A percentile compares a stretch with the other conserved stretches of the same genome.
phyloP scores from a whole-genome alignment of 2,329 filamentous ascomycete species.

The Pseudopithomyces chartarum region DNA sequence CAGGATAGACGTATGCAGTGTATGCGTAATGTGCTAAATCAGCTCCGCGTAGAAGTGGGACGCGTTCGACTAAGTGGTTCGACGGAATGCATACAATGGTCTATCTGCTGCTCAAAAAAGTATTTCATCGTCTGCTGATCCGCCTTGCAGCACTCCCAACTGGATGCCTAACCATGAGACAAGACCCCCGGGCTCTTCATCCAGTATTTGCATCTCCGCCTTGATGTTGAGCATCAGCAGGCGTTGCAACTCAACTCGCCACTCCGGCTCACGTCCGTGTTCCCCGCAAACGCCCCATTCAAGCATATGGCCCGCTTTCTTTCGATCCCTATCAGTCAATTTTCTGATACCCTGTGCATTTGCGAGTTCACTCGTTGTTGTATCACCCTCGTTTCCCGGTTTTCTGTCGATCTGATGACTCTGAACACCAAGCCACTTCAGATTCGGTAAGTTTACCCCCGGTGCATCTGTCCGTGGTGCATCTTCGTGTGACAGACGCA shows the following conservation, averaged over 20 bases:
- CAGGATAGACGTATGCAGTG: constrained; percentile 17
- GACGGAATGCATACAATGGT: background rate
- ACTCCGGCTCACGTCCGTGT: constrained; percentile 43
- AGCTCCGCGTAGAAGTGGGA: constrained; percentile 6
- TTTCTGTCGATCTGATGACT: constrained; percentile 35
- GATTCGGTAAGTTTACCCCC: constrained; percentile 48
- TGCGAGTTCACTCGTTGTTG: constrained; percentile 12
- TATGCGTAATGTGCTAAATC: constrained; percentile 13
- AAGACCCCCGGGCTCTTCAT: constrained; percentile 46
- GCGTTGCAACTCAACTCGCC: constrained; percentile 65
- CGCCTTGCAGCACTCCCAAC: constrained; percentile 18
- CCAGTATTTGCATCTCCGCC: constrained; percentile 76
- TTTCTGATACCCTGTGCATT: constrained; percentile 51
- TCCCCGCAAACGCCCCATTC: constrained; percentile 44
- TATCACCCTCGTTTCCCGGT: constrained; percentile 17
- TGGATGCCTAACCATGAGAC: constrained; percentile 34
- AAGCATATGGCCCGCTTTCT: constrained; percentile 61
- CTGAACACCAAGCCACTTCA: constrained; percentile 70
- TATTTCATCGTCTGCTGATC: constrained; percentile 30
- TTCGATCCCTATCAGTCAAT: constrained; percentile 63
- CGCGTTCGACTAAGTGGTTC: background rate
- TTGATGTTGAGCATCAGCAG: constrained; percentile 79
- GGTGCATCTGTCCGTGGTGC: constrained; percentile 44
- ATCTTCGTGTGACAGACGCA: constrained; percentile 64
- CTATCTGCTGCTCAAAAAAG: constrained; percentile 26